Percentiles rank a stretch among this genome's conserved stretches.
Evolutionary conservation across 768 basidiomycete species (phyloP).

Genomic region (Chalciporus piperatus): DNA sequence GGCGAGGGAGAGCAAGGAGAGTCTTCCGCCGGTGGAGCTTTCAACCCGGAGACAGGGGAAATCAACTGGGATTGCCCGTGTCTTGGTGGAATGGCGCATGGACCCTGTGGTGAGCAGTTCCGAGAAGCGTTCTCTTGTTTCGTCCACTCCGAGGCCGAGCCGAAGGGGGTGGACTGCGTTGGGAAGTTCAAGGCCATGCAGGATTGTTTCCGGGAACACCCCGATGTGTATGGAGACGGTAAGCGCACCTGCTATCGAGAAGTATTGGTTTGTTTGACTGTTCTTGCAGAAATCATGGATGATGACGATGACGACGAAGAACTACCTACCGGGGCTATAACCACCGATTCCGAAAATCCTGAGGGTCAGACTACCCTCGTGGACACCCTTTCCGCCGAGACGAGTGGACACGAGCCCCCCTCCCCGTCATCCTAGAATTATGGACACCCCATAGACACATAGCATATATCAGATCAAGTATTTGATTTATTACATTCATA

Average conservation of each 20-base stretch:
- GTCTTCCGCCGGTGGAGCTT: conserved; percentile 54
- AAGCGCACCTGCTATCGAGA: conserved; percentile 28
- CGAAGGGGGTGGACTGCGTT: conserved; percentile 96
- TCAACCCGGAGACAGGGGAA: conserved; percentile 95
- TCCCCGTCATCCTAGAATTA: conserved; percentile 18
- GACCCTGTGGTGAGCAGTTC: conserved; percentile 92
- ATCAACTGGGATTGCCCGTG: conserved; percentile 99
- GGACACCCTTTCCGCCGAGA: conserved; percentile 8
- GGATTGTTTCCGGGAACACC: conserved; percentile 93
- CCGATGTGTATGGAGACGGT: conserved; percentile 96
- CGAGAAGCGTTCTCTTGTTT: conserved; percentile 97
- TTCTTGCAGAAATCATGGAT: conserved; percentile 57
- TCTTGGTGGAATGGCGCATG: conserved; percentile 97
- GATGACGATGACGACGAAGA: conserved; percentile 57
- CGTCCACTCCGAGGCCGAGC: conserved; percentile 89
- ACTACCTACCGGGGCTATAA: conserved; percentile 8
- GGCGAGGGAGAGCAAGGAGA: conserved; percentile 27
- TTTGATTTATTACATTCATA: conserved; percentile 27
- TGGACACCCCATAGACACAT: conserved; percentile 20
- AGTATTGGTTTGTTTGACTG: conserved; percentile 3
- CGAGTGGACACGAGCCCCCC: conserved; percentile 7
- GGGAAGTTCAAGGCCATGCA: conserved; percentile 99
- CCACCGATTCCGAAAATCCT: conserved; percentile 2
- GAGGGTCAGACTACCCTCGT: conserved; percentile 4
- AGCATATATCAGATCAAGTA: conserved; percentile 15